Percentiles rank a stretch among this genome's conserved stretches.
These are phyloP conservation scores for Wickerhamiella galacta DNA, from an alignment of 805 yeast species.

Conservation along the genomic window DNA sequence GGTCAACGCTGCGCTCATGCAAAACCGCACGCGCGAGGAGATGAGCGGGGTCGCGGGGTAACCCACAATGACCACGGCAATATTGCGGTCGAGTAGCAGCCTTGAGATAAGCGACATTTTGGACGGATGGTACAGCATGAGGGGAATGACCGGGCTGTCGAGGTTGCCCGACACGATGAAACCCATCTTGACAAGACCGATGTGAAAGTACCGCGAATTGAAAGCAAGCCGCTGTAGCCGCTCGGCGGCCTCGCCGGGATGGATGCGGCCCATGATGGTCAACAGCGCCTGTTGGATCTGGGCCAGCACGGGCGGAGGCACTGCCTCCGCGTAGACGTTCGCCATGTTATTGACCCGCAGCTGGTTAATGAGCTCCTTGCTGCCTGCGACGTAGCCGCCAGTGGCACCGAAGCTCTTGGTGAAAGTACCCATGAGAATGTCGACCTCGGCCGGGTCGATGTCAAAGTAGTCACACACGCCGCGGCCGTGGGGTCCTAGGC, in stretches of 20 bases:
- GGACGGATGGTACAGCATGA: slow-evolving; percentile 73
- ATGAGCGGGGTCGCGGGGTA: slow-evolving; percentile 95
- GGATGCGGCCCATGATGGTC: slow-evolving; percentile 63
- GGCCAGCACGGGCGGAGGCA: slow-evolving; percentile 78
- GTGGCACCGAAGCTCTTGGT: slow-evolving; percentile 98
- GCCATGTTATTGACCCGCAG: slow-evolving; percentile 59
- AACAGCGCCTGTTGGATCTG: slow-evolving; percentile 71
- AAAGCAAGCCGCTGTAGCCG: slow-evolving; percentile 87
- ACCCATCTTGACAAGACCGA: slow-evolving; percentile 83
- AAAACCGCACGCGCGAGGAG: slow-evolving; percentile 78
- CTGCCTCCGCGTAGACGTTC: slow-evolving; percentile 63
- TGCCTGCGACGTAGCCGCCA: slow-evolving; percentile 91
- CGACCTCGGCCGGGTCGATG: slow-evolving; percentile 58
- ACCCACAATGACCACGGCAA: slow-evolving; percentile 93
- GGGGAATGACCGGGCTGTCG: slow-evolving; percentile 91
- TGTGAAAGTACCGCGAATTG: slow-evolving; percentile 81
- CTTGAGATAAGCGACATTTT: slow-evolving; percentile 89
- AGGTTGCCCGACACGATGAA: slow-evolving; percentile 89
- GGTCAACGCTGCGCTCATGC: slow-evolving; percentile 82
- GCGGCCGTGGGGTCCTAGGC: slow-evolving; percentile 86
- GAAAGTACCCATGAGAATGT: slow-evolving; percentile 90
- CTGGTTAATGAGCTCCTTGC: slow-evolving; percentile 49
- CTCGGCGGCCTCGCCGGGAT: slow-evolving; percentile 87
- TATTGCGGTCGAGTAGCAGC: slow-evolving; percentile 55
- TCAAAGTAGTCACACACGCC: slow-evolving; percentile 92